Conservation (phyloP, 495 filamentous ascomycete genomes). For the Penicillium flavigenum region DNA sequence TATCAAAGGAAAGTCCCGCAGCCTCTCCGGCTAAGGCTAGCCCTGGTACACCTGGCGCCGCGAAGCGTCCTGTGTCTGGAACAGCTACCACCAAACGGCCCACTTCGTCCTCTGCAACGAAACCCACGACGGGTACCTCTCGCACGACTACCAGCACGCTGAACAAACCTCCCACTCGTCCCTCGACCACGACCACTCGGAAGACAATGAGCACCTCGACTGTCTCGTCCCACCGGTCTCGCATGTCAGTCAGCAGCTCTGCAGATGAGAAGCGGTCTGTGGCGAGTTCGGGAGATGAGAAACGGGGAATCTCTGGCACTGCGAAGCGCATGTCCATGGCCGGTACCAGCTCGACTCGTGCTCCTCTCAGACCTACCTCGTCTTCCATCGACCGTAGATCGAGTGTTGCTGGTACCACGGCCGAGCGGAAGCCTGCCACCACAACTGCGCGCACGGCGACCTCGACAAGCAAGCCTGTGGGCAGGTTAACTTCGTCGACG, state of each 20-base stretch:
- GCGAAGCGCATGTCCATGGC: constrained; percentile 51
- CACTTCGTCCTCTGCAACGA: constrained; percentile 36
- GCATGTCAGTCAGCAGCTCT: constrained; percentile 49
- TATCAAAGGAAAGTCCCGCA: constrained; percentile 40
- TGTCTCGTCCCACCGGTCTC: constrained; percentile 44
- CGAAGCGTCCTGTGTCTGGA: constrained; percentile 36
- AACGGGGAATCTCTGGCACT: constrained; percentile 42
- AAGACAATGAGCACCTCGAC: constrained; percentile 43
- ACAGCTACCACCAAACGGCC: constrained; percentile 40
- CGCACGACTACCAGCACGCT: constrained; percentile 37
- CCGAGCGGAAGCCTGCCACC: constrained; percentile 35
- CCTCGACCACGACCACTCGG: constrained; percentile 39
- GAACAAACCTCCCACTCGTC: constrained; percentile 48
- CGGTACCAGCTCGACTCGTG: constrained; percentile 36
- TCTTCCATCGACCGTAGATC: constrained; percentile 43
- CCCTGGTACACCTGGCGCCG: constrained; percentile 20
- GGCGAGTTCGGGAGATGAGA: constrained; percentile 49
- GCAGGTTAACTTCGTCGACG: constrained; percentile 29
- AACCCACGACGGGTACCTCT: constrained; percentile 28
- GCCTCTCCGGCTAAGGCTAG: constrained; percentile 34
- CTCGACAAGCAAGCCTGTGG: constrained; percentile 33
- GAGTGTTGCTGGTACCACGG: constrained; percentile 38
- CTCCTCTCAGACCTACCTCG: constrained; percentile 38
- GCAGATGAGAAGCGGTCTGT: constrained; percentile 49
- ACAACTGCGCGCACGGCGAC: constrained; percentile 31